Conservation (phyloP, 306 rosid species). For the Lathyrus sativus region DNA sequence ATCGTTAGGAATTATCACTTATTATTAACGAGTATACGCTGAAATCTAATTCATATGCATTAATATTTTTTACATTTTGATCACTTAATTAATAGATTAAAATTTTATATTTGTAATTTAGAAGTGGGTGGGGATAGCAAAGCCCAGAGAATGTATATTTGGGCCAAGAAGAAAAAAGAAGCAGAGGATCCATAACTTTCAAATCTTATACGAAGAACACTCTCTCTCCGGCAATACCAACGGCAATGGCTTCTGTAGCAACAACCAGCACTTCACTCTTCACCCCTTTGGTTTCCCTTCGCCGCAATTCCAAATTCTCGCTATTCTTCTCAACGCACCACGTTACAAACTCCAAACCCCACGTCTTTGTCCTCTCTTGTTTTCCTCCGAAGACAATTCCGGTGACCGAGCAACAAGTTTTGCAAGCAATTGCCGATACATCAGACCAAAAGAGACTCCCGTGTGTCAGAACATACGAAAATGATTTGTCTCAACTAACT, state of each 20-base stretch:
- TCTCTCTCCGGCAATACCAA: conserved; percentile 1
- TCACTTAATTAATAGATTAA: too few species aligned
- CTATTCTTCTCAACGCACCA: conserved; percentile 27
- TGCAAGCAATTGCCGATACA: conserved; percentile 67
- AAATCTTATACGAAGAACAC: not conserved
- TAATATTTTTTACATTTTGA: too few species aligned
- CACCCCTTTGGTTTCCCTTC: conserved; percentile 40
- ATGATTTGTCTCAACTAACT: conserved; percentile 63
- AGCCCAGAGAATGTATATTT: not conserved
- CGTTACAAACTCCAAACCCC: conserved; percentile 30
- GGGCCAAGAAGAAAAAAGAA: not conserved
- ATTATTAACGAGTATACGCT: too few species aligned
- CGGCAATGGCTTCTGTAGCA: conserved; percentile 52
- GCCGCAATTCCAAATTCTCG: conserved; percentile 23
- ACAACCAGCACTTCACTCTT: conserved; percentile 39
- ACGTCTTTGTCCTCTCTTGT: conserved; percentile 49
- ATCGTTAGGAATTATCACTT: too few species aligned
- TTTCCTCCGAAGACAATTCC: conserved; percentile 53
- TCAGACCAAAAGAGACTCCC: conserved; percentile 71
- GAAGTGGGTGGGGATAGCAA: not conserved
- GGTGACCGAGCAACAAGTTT: conserved; percentile 66
- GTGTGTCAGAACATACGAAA: conserved; percentile 78
- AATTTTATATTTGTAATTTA: too few species aligned
- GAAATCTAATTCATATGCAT: too few species aligned
- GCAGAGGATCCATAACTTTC: not conserved